These are phyloP conservation scores for Ramularia endophylla DNA, from an alignment of 2,329 filamentous ascomycete genomes.

Conservation along the genomic window DNA sequence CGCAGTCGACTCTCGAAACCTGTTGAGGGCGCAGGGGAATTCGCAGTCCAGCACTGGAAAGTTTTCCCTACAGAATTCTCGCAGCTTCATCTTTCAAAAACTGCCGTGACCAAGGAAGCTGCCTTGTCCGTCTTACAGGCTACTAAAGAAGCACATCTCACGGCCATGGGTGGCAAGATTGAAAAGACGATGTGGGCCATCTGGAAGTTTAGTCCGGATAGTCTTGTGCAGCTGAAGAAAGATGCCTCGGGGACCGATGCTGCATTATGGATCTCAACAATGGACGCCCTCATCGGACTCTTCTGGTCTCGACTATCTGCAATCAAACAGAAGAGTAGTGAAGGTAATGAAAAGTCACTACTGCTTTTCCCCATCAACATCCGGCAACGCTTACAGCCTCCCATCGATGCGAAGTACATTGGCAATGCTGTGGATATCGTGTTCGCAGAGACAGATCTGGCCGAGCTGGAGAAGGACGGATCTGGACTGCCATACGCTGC, in stretches of 20 bases:
- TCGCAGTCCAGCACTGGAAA: constrained; percentile 9
- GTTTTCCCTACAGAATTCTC: constrained; percentile 10
- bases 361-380: constrained; percentile 15
- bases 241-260: constrained; percentile 6
- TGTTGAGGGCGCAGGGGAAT: neutral
- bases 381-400: constrained; percentile 9
- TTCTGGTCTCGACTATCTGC: constrained; percentile 15
- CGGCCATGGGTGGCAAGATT: neutral
- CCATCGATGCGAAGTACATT: constrained; percentile 10
- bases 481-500: constrained; percentile 10
- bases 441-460: neutral
- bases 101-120: constrained; percentile 4
- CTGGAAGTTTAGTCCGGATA: constrained; percentile 14
- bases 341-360: constrained; percentile 6
- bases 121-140: constrained; percentile 5
- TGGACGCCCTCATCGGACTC: constrained; percentile 14
- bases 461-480: constrained; percentile 5
- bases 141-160: constrained; percentile 6
- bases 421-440: constrained; percentile 15
- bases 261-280: constrained; percentile 16
- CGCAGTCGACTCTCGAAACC: constrained; percentile 11
- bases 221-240: constrained; percentile 11
- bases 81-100: constrained; percentile 9
- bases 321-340: constrained; percentile 7
- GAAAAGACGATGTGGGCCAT: constrained; percentile 9